phyloP scores from a whole-genome alignment of 257 asterid species.

The Scutellaria minor region DNA sequence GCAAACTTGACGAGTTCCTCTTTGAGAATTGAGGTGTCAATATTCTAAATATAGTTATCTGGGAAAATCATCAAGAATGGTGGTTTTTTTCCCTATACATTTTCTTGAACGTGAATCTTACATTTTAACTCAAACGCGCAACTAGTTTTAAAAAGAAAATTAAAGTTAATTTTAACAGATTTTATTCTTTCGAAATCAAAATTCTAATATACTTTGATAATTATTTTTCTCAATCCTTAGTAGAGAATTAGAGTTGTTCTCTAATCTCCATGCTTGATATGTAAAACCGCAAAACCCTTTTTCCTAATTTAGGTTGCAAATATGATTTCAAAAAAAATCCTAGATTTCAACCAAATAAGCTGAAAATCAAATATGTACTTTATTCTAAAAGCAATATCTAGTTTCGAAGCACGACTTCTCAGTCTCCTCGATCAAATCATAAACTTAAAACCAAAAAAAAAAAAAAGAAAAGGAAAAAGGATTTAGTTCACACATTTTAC shows the following conservation, averaged over 20 bases:
- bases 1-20: too few relatives aligned
- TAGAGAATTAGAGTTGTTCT: background rate
- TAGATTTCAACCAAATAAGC: background rate
- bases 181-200: background rate
- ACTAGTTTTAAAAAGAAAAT: background rate
- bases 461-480: background rate
- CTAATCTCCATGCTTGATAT: background rate
- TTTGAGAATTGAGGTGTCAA: background rate
- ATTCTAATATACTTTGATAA: background rate
- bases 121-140: background rate
- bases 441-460: background rate
- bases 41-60: background rate
- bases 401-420: background rate
- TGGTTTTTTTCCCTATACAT: background rate
- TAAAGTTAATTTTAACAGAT: background rate
- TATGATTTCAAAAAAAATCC: background rate
- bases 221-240: background rate
- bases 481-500: background rate
- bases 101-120: background rate
- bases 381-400: background rate
- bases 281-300: too few relatives aligned
- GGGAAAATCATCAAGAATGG: background rate
- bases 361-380: background rate
- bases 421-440: background rate
- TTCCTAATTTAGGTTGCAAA: background rate